Conservation (phyloP, 352 stramenopile genomes). For the Globisporangium splendens region DNA sequence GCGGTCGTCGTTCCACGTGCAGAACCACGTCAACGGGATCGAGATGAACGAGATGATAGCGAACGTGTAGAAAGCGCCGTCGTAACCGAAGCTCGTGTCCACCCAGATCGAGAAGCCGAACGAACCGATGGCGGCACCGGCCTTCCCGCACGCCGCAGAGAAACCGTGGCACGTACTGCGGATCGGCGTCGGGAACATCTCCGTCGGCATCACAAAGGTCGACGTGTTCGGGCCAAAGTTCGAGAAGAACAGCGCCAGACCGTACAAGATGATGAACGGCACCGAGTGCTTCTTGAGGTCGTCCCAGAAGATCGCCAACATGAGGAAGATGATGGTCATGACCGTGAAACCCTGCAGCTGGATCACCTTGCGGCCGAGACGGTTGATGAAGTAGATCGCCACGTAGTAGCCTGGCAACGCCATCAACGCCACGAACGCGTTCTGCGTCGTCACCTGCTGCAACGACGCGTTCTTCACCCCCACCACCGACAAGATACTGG, state of each 20-base stretch:
- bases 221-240: conserved; percentile 87
- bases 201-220: conserved; percentile 87
- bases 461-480: conserved; percentile 47
- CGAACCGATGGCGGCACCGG: conserved; percentile 72
- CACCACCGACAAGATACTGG: conserved; percentile 57
- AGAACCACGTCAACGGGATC: conserved; percentile 61
- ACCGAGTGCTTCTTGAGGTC: conserved; percentile 39
- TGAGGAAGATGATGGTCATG: conserved; percentile 65
- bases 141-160: conserved; percentile 83
- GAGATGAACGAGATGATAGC: conserved; percentile 44
- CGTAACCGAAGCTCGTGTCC: conserved; percentile 50
- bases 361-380: conserved; percentile 64
- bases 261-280: conserved; percentile 74
- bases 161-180: conserved; percentile 86
- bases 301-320: conserved; percentile 62
- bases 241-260: conserved; percentile 73
- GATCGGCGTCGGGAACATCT: conserved; percentile 85
- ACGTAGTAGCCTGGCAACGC: conserved; percentile 81
- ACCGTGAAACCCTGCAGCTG: conserved; percentile 74
- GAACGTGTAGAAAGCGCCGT: conserved; percentile 59
- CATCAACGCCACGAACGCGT: conserved; percentile 63
- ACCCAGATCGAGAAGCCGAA: conserved; percentile 69
- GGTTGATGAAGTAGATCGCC: conserved; percentile 66
- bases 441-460: conserved; percentile 47
- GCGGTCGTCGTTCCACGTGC: conserved; percentile 45